Evolutionary conservation across 192 early-diverging fungal species (phyloP), one percentile per base, ranked within the genome.

Genomic region (Coemansia sp.): DNA sequence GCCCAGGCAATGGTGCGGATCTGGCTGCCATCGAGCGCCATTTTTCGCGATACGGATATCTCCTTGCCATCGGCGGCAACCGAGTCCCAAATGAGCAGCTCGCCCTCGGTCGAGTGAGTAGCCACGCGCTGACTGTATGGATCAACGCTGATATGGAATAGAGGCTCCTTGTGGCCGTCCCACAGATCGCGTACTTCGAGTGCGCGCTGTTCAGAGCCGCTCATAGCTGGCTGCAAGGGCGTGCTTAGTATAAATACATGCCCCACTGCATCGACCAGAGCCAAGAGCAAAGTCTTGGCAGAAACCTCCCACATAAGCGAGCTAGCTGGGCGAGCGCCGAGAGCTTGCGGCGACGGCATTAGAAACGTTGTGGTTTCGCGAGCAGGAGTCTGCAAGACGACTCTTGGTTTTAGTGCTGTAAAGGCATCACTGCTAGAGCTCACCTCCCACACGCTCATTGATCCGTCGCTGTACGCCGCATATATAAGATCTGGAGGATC

Each of bases 121-220:
- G 82, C 82, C 15, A 84, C 66, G 38, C 71, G 67, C 34, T 70
- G 71, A 40, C 82, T 76, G 42, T 76, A 84, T 13, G 82, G 82
- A 46, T 84, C 77, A 5, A 84, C 82, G 50, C 82, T 84, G 45
- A 84, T 84, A 66, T 84, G 82, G 31, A 79, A 78, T 22, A 84
- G 67, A 1, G 70, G 46, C 61, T 76, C 73, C 58, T 62, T 84
- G 67, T 84, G 82, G 0, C 82, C 82, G 22, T 84, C 82, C 76
- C 77, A 84, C 45, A 83, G 69, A 29, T 50, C 40, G 42, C 24
- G 61, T 41, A 83, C 45, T 12, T 42, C 11, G 7, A 77, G 61
- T 10, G 67, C n/a, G 1, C 15, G 36, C 2, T 40, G 31, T 0
- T 24, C 13, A 15, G n/a, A 19, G 4, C n/a, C 29, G 17, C n/a